Percentiles rank a stretch among this genome's conserved stretches.
Conservation (phyloP, 2,329 filamentous ascomycete genomes). For the Penicillium thymicola region DNA sequence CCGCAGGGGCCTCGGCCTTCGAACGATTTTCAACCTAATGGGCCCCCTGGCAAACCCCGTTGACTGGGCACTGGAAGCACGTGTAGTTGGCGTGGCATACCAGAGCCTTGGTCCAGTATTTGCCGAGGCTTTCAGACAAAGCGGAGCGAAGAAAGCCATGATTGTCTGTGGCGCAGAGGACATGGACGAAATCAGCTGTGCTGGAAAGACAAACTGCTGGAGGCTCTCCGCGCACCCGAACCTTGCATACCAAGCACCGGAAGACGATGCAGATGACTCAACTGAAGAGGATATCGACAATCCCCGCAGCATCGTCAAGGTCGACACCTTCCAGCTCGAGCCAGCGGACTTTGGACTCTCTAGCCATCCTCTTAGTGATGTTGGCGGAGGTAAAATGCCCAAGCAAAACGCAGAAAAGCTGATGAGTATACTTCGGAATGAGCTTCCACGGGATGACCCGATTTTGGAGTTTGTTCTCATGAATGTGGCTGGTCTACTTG, state of each 20-base stretch:
- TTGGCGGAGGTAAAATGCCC: constrained; percentile 81
- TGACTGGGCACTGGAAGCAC: constrained; percentile 78
- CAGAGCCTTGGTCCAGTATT: constrained; percentile 85
- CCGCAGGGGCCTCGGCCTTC: constrained; percentile 82
- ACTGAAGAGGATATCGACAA: constrained; percentile 39
- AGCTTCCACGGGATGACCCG: constrained; percentile 72
- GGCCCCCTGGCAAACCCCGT: constrained; percentile 90
- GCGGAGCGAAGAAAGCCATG: constrained; percentile 76
- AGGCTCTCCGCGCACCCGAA: constrained; percentile 58
- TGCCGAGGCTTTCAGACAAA: constrained; percentile 73
- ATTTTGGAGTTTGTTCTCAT: constrained; percentile 92
- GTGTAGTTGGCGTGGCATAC: constrained; percentile 89
- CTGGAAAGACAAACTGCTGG: constrained; percentile 87
- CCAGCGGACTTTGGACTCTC: constrained; percentile 85
- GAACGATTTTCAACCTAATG: constrained; percentile 96
- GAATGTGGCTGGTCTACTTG: constrained; percentile 86
- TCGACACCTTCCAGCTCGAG: constrained; percentile 74
- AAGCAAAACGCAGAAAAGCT: constrained; percentile 84
- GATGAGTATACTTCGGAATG: constrained; percentile 68
- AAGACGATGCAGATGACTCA: constrained; percentile 44
- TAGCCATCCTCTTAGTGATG: constrained; percentile 68
- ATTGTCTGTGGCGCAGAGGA: constrained; percentile 93
- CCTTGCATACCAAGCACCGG: constrained; percentile 38
- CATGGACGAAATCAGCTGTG: constrained; percentile 91
- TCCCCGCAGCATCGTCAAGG: constrained; percentile 49